phyloP scores from a whole-genome alignment of 495 filamentous ascomycete genomes.

The Neurospora intermedia region DNA sequence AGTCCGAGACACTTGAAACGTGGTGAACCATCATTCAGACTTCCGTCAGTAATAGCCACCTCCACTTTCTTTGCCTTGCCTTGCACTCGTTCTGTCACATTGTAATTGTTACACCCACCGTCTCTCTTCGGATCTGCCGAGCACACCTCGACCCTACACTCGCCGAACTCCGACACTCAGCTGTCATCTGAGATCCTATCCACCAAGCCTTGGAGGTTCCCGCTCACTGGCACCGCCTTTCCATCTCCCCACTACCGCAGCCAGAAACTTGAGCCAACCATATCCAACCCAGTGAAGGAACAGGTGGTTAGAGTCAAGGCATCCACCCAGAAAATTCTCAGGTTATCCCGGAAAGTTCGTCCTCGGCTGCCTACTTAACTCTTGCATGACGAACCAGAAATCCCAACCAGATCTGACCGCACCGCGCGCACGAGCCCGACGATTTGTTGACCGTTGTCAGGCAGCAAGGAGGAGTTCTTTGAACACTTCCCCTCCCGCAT shows the following conservation, averaged over 20 bases:
- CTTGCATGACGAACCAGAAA: not conserved
- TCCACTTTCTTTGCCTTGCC: not conserved
- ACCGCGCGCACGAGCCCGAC: not conserved
- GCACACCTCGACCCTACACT: not conserved
- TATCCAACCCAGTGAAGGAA: not conserved
- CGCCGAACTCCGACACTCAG: not conserved
- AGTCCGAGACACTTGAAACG: not conserved
- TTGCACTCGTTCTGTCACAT: not conserved
- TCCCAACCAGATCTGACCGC: not conserved
- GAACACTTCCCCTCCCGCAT: not conserved
- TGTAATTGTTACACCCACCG: not conserved
- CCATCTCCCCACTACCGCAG: not conserved
- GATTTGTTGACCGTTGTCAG: not conserved
- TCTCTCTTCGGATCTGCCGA: not conserved
- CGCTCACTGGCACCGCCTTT: not conserved
- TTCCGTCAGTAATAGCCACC: not conserved
- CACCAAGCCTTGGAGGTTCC: not conserved
- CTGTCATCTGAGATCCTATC: not conserved
- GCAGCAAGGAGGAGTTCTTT: not conserved
- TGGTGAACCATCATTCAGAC: not conserved
- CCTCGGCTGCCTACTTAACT: not conserved
- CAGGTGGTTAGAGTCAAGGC: not conserved
- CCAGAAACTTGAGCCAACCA: not conserved
- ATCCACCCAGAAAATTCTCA: not conserved
- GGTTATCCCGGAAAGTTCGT: not conserved